phyloP scores from a whole-genome alignment of 1,284 basidiomycete species.

The Veloboletus limbatus region DNA sequence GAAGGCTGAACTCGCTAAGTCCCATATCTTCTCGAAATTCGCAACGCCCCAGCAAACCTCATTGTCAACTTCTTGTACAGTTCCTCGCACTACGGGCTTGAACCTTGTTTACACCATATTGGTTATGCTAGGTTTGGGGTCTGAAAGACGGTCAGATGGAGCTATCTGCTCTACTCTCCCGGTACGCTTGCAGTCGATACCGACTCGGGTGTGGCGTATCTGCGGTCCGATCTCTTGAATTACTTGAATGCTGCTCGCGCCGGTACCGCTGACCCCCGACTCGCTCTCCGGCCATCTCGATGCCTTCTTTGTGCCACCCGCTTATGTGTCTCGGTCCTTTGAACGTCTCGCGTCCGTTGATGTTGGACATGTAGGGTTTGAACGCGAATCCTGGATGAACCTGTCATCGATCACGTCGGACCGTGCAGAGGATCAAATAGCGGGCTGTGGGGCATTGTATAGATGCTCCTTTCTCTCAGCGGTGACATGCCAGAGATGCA shows the following conservation, averaged over 20 bases:
- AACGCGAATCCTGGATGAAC: slow-evolving; percentile 5
- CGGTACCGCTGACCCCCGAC: slow-evolving; percentile 16
- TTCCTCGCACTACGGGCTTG: slow-evolving; percentile 15
- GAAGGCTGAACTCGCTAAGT: slow-evolving; percentile 8
- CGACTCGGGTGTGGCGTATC: slow-evolving; percentile 1
- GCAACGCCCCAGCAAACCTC: not conserved
- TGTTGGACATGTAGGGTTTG: slow-evolving; percentile 11
- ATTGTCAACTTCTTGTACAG: slow-evolving; percentile 6
- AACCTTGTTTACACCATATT: slow-evolving; percentile 11
- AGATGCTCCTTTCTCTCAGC: slow-evolving; percentile 4
- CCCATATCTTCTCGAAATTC: slow-evolving; percentile 14
- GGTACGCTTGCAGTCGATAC: not conserved
- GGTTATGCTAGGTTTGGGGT: slow-evolving; percentile 17
- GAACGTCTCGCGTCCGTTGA: slow-evolving; percentile 16
- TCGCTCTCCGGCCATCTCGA: slow-evolving; percentile 10
- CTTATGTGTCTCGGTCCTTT: slow-evolving; percentile 10
- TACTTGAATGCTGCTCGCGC: slow-evolving; percentile 15
- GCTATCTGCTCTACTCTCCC: not conserved
- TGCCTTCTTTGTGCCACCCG: slow-evolving; percentile 15
- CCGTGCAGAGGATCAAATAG: slow-evolving; percentile 14
- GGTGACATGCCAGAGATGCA: slow-evolving; percentile 15
- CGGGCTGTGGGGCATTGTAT: slow-evolving; percentile 7
- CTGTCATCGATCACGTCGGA: not conserved
- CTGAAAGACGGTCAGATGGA: slow-evolving; percentile 19
- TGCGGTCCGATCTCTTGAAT: slow-evolving; percentile 17